A percentile compares a stretch with the other conserved stretches of the same genome.
These are phyloP conservation scores for Gonium pectorale DNA, from an alignment of 139 green algal species.

Conservation along the genomic window DNA sequence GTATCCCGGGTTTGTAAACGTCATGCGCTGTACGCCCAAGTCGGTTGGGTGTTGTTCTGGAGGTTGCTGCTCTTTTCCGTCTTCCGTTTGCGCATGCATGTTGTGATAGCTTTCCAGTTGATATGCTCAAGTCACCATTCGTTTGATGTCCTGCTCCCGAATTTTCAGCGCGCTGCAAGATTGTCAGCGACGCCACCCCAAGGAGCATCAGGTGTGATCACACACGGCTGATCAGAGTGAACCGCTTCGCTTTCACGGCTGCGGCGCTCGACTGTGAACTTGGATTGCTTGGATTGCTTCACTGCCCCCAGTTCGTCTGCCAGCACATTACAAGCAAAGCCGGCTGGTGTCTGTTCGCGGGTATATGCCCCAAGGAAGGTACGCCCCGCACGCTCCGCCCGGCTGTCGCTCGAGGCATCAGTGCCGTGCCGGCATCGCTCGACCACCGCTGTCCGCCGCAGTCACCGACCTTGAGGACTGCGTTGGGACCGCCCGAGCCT, in stretches of 20 bases:
- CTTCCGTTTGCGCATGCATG: too few relatives aligned
- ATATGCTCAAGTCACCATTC: not conserved
- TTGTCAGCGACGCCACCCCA: slow-evolving; percentile 53
- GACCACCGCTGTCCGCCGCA: too few relatives aligned
- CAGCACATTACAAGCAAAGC: slow-evolving; percentile 47
- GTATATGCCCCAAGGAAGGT: slow-evolving; percentile 63
- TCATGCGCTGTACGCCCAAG: too few relatives aligned
- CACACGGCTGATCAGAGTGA: too few relatives aligned
- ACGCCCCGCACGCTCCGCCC: too few relatives aligned
- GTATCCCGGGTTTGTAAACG: too few relatives aligned
- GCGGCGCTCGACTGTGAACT: too few relatives aligned
- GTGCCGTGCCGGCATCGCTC: too few relatives aligned
- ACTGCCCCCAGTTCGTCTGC: slow-evolving; percentile 51
- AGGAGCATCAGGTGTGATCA: slow-evolving; percentile 48
- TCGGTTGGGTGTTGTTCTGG: too few relatives aligned
- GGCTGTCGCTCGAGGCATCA: too few relatives aligned
- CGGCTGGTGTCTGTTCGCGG: slow-evolving; percentile 64
- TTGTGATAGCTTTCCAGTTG: not conserved
- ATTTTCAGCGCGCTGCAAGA: slow-evolving; percentile 52
- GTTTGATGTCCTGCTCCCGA: slow-evolving; percentile 48
- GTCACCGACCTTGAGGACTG: slow-evolving; percentile 66
- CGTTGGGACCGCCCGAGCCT: slow-evolving; percentile 56
- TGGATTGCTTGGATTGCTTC: not conserved
- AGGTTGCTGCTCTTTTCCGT: too few relatives aligned
- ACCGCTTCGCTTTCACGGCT: too few relatives aligned